Base-by-base conservation (phyloP, 2,329 filamentous ascomycete species). In the Fusarium xylarioides region DNA sequence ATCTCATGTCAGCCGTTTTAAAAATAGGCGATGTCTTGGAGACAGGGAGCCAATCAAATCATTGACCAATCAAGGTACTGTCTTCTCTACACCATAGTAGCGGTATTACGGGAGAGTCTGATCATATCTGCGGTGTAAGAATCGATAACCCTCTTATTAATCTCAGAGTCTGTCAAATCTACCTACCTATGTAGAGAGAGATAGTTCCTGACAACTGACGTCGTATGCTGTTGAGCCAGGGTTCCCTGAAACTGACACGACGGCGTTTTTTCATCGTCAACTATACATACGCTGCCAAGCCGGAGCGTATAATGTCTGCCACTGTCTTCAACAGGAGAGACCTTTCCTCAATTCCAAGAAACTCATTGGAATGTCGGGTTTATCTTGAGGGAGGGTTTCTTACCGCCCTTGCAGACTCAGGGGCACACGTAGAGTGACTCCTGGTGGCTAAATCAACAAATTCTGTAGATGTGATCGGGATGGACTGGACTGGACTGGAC, bases 161-260 rank as follows among this genome's bases (percentile, higher is more conserved):
- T 38, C 40, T 18, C n/a, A 56, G 32, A 57, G 47, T 19, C 28
- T 65, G 40, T 59, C 42, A 56, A 54, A n/a, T 26, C 47, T n/a
- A 46, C 26, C 26, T 26, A 26, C 26, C 26, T 26, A 26, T 26
- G 26, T 26, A 26, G 26, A 26, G 19, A 43, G 30, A 50, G 55
- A 46, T 37, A 55, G 38, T 43, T 52, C 55, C 46, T 58, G 47
- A 40, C 34, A 43, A 44, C 42, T 44, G 30, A 63, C 23, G 56
- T 65, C 52, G 71, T 67, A 71, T 63, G 68, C 70, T 63, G 60
- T 63, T 35, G 44, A 54, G 49, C 63, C 59, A 52, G 71, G 72
- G 68, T 61, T 77, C 52, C 68, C 73, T 69, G 71, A 73, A 76
- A 70, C 74, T 74, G 66, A 70, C 54, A 75, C 74, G 52, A 57